These are phyloP conservation scores for Flaveria linearis DNA, from an alignment of 129 eudicot species.

Conservation along the genomic window DNA sequence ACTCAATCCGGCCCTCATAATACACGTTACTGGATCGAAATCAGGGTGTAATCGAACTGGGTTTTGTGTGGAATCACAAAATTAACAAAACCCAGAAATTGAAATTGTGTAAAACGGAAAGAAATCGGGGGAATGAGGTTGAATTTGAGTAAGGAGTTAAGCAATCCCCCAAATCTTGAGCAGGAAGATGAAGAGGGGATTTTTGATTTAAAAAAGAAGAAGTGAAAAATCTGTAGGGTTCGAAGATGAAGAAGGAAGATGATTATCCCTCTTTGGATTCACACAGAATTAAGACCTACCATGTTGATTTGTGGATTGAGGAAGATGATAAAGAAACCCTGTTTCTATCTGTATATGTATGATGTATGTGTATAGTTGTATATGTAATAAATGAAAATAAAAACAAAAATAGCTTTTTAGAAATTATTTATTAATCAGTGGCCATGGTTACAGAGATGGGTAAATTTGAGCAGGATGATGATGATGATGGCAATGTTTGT, in stretches of 20 bases:
- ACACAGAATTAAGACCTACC: constrained; percentile 14
- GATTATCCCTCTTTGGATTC: not conserved
- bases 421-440: constrained; percentile 36
- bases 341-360: constrained; percentile 25
- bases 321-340: constrained; percentile 32
- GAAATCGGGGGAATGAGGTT: constrained; percentile 14
- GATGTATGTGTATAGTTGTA: constrained; percentile 12
- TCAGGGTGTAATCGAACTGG: constrained; percentile 14
- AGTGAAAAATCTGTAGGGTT: no score
- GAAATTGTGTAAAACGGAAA: not conserved
- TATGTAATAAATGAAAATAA: constrained; percentile 32
- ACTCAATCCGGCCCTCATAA: constrained; percentile 81
- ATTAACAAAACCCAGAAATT: constrained; percentile 20
- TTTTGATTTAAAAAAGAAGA: no score
- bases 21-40: constrained; percentile 1
- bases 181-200: not conserved
- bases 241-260: constrained; percentile 17
- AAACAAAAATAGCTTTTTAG: constrained; percentile 44
- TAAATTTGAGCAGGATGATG: constrained; percentile 29
- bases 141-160: constrained; percentile 6
- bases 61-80: constrained; percentile 24
- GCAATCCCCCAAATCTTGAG: constrained; percentile 12
- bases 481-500: constrained; percentile 39
- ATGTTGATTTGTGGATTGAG: constrained; percentile 24
- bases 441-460: constrained; percentile 35